Evolutionary conservation across 352 stramenopile genomes (phyloP).

Genomic region (Pythium guiyangense): DNA sequence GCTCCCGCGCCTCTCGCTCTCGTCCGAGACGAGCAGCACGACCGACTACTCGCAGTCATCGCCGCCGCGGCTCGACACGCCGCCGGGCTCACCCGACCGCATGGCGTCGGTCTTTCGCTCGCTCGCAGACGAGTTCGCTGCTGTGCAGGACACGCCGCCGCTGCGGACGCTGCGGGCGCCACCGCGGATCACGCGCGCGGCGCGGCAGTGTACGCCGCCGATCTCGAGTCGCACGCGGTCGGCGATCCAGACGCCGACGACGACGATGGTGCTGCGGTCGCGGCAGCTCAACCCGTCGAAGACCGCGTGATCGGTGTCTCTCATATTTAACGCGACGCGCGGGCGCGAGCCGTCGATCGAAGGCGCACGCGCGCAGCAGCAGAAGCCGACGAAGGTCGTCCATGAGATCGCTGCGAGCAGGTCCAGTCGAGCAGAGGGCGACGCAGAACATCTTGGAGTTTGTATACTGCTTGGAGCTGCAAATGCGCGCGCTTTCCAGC

Average conservation of each 20-base stretch:
- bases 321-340: slow-evolving; percentile 12
- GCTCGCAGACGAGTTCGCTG: slow-evolving; percentile 59
- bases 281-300: slow-evolving; percentile 46
- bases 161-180: slow-evolving; percentile 34
- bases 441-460: slow-evolving; percentile 10
- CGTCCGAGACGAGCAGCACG: slow-evolving; percentile 8
- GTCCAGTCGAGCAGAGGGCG: neutral
- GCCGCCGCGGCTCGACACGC: slow-evolving; percentile 26
- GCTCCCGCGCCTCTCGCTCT: slow-evolving; percentile 13
- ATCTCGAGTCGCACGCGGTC: slow-evolving; percentile 24
- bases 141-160: slow-evolving; percentile 49
- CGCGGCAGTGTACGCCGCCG: slow-evolving; percentile 29
- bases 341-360: slow-evolving; percentile 10
- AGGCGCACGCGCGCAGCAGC: neutral
- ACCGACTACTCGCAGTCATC: slow-evolving; percentile 17
- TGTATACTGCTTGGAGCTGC: slow-evolving; percentile 7
- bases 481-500: neutral
- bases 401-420: no score
- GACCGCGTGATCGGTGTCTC: slow-evolving; percentile 21
- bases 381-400: neutral
- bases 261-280: slow-evolving; percentile 52
- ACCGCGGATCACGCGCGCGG: slow-evolving; percentile 41
- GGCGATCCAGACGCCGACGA: slow-evolving; percentile 40
- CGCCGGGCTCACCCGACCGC: slow-evolving; percentile 18
- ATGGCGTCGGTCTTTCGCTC: slow-evolving; percentile 48